Evolutionary conservation across 371 early-diverging fungal genomes (phyloP).

Genomic region (Mucor sp.): DNA sequence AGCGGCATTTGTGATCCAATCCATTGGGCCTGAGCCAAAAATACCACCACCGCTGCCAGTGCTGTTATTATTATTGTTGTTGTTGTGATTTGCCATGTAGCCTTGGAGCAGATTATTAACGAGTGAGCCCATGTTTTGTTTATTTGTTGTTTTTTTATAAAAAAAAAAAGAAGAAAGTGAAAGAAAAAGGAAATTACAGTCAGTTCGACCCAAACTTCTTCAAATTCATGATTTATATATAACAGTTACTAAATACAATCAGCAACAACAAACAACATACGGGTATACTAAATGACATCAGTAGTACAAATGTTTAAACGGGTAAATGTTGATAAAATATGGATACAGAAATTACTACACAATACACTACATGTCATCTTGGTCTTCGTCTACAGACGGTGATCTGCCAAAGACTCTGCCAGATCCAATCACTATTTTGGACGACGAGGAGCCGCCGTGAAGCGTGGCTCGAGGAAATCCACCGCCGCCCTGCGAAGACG

Average conservation of each 20-base stretch:
- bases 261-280: slow-evolving; percentile 1
- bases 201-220: neutral
- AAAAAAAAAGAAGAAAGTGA: neutral
- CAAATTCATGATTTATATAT: neutral
- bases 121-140: slow-evolving; percentile 3
- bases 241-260: neutral
- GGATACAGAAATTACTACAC: neutral
- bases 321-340: neutral
- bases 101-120: slow-evolving; percentile 15
- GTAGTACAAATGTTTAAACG: neutral
- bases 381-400: slow-evolving; percentile 22
- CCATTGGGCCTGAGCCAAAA: slow-evolving; percentile 13
- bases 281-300: neutral
- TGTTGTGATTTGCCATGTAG: slow-evolving; percentile 10
- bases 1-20: slow-evolving; percentile 21
- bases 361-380: neutral
- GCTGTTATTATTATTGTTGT: neutral
- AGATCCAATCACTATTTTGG: slow-evolving; percentile 31
- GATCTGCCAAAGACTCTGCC: slow-evolving; percentile 54
- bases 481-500: neutral
- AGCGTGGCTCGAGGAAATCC: slow-evolving; percentile 3
- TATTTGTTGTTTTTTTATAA: neutral
- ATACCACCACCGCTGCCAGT: neutral
- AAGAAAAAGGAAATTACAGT: neutral
- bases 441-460: slow-evolving; percentile 5